Evolutionary conservation across 495 filamentous ascomycete species (phyloP), one percentile per base, ranked within the genome.

Genomic region (Daldinia loculata): DNA sequence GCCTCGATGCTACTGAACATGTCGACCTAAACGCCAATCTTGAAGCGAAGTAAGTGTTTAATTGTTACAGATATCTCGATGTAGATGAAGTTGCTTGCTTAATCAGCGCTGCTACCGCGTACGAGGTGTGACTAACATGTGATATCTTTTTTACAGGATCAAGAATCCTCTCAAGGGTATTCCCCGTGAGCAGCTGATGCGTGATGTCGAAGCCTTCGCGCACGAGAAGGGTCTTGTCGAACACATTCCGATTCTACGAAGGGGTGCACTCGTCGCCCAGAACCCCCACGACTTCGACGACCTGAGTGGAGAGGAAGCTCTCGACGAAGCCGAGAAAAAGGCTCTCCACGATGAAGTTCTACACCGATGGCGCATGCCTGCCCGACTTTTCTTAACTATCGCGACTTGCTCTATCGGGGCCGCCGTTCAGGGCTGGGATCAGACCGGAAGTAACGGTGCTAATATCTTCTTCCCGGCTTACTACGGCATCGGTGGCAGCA

Each of bases 381-480:
- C 64, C 66, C 82, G 80, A n/a, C 79, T 93, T 12, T 85, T 80
- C 77, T 82, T 88, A 66, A 91, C 90, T 59, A 90, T 93, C 68
- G 76, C 85, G 22, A 84, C 89, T 34, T 90, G 89, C 76, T 92
- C 90, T 19, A 87, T 93, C 57, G 90, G 87, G n/a, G 91, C 91
- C 15, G 90, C 90, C 14, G 88, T 91, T 29, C 90, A 93, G 73
- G 89, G 90, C 30, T 91, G 89, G 89, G 89, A 91, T 72, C 89
- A 91, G 76, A 89, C 88, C 50, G 89, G 91, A n/a, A 87, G 86
- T 2, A 93, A 93, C 72, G 91, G 91, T 52, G 91, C 91, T 29
- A 93, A 89, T 66, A 81, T 93, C 68, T 87, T 85, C 58, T 93
- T 92, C 77, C 87, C 87, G 5, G 58, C 71, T 0, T 69, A 32